These are phyloP conservation scores for Penicillium steckii DNA, from an alignment of 495 filamentous ascomycete genomes.

Conservation along the genomic window DNA sequence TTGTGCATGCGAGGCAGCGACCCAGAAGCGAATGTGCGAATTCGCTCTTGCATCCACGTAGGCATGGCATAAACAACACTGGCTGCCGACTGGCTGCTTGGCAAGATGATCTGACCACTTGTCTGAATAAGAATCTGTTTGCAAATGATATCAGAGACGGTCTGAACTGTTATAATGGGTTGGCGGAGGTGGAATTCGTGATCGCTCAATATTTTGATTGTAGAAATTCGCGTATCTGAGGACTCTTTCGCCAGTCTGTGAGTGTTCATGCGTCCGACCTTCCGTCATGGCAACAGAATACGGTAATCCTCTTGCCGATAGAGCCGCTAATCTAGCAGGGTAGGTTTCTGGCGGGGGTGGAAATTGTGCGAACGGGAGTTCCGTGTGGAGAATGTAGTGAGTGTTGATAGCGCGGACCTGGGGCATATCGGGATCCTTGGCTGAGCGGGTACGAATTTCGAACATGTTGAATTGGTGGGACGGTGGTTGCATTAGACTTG, in stretches of 20 bases:
- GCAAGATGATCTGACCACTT: constrained; percentile 44
- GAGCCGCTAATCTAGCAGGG: constrained; percentile 13
- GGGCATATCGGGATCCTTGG: constrained; percentile 19
- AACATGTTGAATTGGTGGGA: background rate
- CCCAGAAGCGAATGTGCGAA: constrained; percentile 28
- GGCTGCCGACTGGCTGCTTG: constrained; percentile 13
- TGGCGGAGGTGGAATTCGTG: constrained; percentile 35
- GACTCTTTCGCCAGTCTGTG: background rate
- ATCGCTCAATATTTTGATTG: constrained; percentile 20
- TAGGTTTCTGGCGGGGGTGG: constrained; percentile 19
- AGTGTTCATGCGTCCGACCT: too few species aligned
- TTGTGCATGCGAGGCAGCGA: constrained; percentile 11
- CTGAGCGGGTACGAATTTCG: constrained; percentile 7
- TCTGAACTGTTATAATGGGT: constrained; percentile 36
- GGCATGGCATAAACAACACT: constrained; percentile 38
- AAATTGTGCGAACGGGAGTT: constrained; percentile 24
- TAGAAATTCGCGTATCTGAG: background rate
- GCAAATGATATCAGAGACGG: constrained; percentile 36
- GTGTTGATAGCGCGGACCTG: constrained; percentile 29
- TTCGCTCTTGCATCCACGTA: constrained; percentile 39
- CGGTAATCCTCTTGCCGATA: constrained; percentile 18
- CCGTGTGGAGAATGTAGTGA: constrained; percentile 29
- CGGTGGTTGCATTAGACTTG: background rate
- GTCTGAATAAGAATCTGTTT: constrained; percentile 41
- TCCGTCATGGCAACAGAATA: constrained; percentile 28